Conservation (phyloP, 208 protist genomes). For the Lotmaria passim region DNA sequence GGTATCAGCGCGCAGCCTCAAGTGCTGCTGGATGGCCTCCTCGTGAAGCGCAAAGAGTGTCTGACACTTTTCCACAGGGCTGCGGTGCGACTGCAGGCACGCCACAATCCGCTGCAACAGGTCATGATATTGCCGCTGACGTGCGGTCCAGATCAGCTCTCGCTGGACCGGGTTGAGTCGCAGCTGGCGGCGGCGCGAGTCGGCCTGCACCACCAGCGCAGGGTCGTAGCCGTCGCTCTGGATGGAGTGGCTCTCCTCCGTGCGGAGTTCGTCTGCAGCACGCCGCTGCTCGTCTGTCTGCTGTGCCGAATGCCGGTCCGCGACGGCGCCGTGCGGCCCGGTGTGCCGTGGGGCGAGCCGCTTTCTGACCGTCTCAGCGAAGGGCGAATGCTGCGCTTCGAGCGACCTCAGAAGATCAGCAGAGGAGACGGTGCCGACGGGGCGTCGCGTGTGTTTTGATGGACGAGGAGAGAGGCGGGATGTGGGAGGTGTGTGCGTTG, state of each 20-base stretch:
- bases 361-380: slow-evolving; percentile 21
- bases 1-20: slow-evolving; percentile 77
- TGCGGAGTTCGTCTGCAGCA: slow-evolving; percentile 17
- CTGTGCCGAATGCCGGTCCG: slow-evolving; percentile 9
- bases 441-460: neutral
- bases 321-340: slow-evolving; percentile 21
- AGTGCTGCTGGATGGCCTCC: slow-evolving; percentile 56
- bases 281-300: slow-evolving; percentile 23
- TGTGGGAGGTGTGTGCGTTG: neutral
- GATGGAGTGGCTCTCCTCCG: slow-evolving; percentile 11
- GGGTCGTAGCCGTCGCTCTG: slow-evolving; percentile 49
- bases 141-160: slow-evolving; percentile 60
- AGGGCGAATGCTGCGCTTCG: slow-evolving; percentile 13
- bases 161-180: slow-evolving; percentile 57
- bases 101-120: slow-evolving; percentile 55
- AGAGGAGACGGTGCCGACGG: neutral
- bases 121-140: slow-evolving; percentile 63
- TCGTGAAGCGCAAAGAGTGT: slow-evolving; percentile 69
- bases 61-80: slow-evolving; percentile 68
- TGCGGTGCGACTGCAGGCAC: slow-evolving; percentile 71
- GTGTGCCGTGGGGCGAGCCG: slow-evolving; percentile 25
- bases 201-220: slow-evolving; percentile 53
- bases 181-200: slow-evolving; percentile 43
- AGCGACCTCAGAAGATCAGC: slow-evolving; percentile 2
- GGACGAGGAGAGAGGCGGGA: neutral